phyloP scores from a whole-genome alignment of 768 basidiomycete species.

The Cystofilobasidium ferigula region DNA sequence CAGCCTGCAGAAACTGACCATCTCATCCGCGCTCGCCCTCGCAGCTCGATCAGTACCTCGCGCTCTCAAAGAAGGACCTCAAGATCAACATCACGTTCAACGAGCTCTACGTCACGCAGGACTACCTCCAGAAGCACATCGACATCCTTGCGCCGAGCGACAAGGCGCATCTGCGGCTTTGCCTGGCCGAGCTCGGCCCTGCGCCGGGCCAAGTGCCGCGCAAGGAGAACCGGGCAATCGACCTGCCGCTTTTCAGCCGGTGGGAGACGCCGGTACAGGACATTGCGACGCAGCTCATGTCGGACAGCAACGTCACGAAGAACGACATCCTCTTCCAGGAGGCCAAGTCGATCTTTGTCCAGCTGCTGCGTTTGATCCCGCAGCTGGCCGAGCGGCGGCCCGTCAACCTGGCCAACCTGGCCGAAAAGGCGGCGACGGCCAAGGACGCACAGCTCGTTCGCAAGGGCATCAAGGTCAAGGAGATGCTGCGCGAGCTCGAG shows the following conservation, averaged over 20 bases:
- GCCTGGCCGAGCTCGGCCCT: slow-evolving; percentile 88
- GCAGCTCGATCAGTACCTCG: slow-evolving; percentile 99
- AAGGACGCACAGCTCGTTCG: slow-evolving; percentile 93
- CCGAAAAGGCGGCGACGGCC: slow-evolving; percentile 90
- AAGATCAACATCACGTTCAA: slow-evolving; percentile 98
- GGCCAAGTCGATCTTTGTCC: slow-evolving; percentile 97
- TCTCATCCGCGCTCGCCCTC: background rate
- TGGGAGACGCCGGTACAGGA: slow-evolving; percentile 99
- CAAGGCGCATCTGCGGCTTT: slow-evolving; percentile 89
- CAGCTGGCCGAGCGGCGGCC: slow-evolving; percentile 71
- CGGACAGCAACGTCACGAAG: slow-evolving; percentile 78
- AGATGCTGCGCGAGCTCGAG: slow-evolving; percentile 93
- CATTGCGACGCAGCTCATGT: slow-evolving; percentile 86
- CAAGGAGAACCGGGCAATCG: slow-evolving; percentile 91
- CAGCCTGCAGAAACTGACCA: no score
- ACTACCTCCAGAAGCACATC: slow-evolving; percentile 85
- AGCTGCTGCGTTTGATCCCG: slow-evolving; percentile 89
- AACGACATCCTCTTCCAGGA: slow-evolving; percentile 99
- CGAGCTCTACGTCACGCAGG: slow-evolving; percentile 97
- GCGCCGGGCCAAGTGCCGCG: slow-evolving; percentile 92
- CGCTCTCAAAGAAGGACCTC: slow-evolving; percentile 94
- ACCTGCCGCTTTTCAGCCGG: slow-evolving; percentile 83
- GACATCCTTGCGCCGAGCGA: slow-evolving; percentile 93
- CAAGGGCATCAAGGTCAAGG: slow-evolving; percentile 98
- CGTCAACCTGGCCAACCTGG: slow-evolving; percentile 74